Percentiles rank a stretch among this genome's conserved stretches.
Evolutionary conservation across 345 rosid genomes (phyloP).

Genomic region (Salix brachista): DNA sequence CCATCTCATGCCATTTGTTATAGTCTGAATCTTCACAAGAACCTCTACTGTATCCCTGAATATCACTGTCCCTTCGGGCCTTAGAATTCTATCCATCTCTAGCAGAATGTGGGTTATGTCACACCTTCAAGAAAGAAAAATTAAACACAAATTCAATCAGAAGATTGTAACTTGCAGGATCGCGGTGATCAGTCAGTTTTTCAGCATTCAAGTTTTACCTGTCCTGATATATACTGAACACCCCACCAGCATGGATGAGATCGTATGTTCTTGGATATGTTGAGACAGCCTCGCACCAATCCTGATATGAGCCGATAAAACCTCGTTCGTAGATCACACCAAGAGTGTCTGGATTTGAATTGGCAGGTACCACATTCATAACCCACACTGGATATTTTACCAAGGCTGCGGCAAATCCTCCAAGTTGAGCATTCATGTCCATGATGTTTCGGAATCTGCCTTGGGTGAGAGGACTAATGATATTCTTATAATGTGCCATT

Average conservation of each 20-base stretch:
- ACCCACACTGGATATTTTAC: constrained; percentile 76
- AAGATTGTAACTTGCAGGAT: not conserved
- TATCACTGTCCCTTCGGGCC: constrained; percentile 95
- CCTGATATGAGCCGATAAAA: constrained; percentile 77
- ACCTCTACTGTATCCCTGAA: constrained; percentile 85
- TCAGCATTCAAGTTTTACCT: constrained; percentile 33
- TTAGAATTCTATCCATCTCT: constrained; percentile 93
- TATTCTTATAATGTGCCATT: constrained; percentile 55
- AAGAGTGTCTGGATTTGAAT: constrained; percentile 68
- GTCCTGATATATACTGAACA: constrained; percentile 76
- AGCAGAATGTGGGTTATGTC: constrained; percentile 68
- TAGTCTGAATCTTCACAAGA: constrained; percentile 62
- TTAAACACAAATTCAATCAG: not conserved
- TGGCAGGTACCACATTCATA: constrained; percentile 82
- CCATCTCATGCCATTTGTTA: constrained; percentile 89
- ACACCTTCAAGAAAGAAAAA: constrained; percentile 47
- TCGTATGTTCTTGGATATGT: constrained; percentile 98
- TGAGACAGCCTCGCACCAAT: constrained; percentile 97
- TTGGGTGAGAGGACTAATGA: constrained; percentile 43
- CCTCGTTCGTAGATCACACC: constrained; percentile 85
- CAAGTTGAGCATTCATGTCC: constrained; percentile 95
- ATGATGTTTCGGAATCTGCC: constrained; percentile 83
- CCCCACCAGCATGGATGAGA: constrained; percentile 77
- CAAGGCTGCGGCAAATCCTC: constrained; percentile 84
- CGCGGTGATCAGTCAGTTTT: not conserved